Conservation (phyloP, 176 grass and related monocot genomes). For the Tuctoria greenei region DNA sequence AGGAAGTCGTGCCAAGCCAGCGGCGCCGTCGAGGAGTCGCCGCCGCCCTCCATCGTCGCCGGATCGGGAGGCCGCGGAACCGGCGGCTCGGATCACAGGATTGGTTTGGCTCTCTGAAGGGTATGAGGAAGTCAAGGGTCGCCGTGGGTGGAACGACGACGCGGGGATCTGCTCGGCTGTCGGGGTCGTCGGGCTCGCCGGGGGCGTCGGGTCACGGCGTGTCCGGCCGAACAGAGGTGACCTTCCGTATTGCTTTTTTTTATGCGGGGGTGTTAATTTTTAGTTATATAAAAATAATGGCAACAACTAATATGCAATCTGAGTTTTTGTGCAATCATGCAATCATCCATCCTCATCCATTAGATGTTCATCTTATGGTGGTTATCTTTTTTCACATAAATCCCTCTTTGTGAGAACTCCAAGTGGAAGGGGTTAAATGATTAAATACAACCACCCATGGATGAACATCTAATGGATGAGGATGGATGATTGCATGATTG, state of each 20-base stretch:
- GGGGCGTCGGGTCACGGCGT: not conserved
- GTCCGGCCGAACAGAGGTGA: not conserved
- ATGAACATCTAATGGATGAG: no score
- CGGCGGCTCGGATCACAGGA: constrained; percentile 20
- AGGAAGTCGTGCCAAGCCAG: constrained; percentile 98
- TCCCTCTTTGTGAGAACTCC: no score
- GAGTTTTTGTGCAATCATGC: no score
- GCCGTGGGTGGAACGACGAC: constrained; percentile 27
- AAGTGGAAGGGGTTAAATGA: no score
- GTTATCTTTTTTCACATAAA: no score
- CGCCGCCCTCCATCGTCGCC: constrained; percentile 67
- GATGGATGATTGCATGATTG: no score
- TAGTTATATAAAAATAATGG: no score
- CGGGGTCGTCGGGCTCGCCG: constrained; percentile 17
- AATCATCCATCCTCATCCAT: no score
- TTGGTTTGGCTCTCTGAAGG: not conserved
- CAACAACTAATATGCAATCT: no score
- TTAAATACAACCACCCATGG: no score
- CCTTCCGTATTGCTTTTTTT: not conserved
- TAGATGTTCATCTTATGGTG: no score
- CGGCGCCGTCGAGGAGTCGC: constrained; percentile 72
- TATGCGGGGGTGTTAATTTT: no score
- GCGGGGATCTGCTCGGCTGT: constrained; percentile 23
- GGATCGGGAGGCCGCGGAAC: constrained; percentile 22
- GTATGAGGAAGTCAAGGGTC: constrained; percentile 29